phyloP scores from a whole-genome alignment of 108 stramenopile species.

The Cyclotella distinguenda region DNA sequence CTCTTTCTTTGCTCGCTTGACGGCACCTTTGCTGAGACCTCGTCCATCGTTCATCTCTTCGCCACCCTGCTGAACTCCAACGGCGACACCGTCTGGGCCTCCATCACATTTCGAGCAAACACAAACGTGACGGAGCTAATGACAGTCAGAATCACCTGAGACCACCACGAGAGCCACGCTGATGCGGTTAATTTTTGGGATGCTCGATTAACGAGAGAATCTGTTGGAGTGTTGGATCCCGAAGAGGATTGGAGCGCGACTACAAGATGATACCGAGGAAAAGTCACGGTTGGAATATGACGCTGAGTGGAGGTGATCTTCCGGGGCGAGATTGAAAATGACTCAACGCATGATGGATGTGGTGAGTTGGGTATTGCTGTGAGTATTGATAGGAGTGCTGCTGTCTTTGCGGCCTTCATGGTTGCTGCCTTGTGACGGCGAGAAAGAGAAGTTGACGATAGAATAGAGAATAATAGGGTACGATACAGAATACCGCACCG shows the following conservation, averaged over 20 bases:
- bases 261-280: not conserved
- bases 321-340: not conserved
- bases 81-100: constrained; percentile 1
- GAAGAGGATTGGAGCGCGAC: not conserved
- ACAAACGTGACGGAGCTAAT: constrained; percentile 66
- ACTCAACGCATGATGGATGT: not conserved
- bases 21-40: constrained; percentile 64
- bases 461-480: not conserved
- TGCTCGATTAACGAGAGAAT: constrained; percentile 36
- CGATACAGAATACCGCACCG: not conserved
- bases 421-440: not conserved
- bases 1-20: constrained; percentile 70
- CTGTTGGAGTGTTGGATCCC: constrained; percentile 10
- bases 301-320: not conserved
- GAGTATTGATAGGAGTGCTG: not conserved
- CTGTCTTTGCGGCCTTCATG: not conserved
- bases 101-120: constrained; percentile 68
- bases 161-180: constrained; percentile 87
- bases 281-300: not conserved
- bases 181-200: constrained; percentile 50
- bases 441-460: not conserved
- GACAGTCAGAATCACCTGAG: constrained; percentile 75
- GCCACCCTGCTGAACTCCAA: constrained; percentile 30
- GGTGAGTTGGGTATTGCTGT: not conserved
- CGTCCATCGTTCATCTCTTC: constrained; percentile 56